These are phyloP conservation scores for Trichoderma lentiforme DNA, from an alignment of 2,329 filamentous ascomycete genomes.

Conservation along the genomic window DNA sequence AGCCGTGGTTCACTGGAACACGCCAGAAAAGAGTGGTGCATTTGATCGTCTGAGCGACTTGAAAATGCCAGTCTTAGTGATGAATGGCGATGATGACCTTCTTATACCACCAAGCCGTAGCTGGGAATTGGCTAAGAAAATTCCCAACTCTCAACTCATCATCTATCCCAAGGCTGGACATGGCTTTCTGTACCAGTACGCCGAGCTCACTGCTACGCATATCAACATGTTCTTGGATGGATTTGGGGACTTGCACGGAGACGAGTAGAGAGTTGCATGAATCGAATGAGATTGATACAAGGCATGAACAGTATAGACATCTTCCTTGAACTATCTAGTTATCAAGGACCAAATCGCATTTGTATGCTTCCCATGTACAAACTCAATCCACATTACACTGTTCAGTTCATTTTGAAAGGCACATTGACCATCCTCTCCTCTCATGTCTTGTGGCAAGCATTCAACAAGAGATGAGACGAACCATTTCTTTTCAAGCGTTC, in stretches of 20 bases:
- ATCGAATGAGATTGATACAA: neutral
- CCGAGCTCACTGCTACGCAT: slow-evolving; percentile 1
- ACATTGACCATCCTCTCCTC: neutral
- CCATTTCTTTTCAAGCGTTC: neutral
- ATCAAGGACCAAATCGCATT: neutral
- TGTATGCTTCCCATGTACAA: neutral
- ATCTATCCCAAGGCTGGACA: slow-evolving; percentile 35
- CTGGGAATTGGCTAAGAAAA: neutral
- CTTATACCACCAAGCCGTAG: neutral
- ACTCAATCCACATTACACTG: neutral
- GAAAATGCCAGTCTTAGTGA: slow-evolving; percentile 35
- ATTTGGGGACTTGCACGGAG: neutral
- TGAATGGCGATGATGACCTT: slow-evolving; percentile 31
- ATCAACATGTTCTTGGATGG: neutral
- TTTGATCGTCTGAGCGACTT: slow-evolving; percentile 33
- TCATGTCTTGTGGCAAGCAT: neutral
- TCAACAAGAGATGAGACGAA: neutral
- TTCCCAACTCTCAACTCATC: slow-evolving; percentile 29
- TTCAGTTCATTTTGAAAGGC: neutral
- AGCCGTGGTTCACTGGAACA: neutral
- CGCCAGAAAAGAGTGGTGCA: neutral
- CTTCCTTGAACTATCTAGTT: neutral
- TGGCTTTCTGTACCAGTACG: slow-evolving; percentile 35
- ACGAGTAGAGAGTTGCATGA: neutral
- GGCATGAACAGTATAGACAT: neutral